Conservation (phyloP, 2,329 filamentous ascomycete species). For the Fusarium torulosum region DNA sequence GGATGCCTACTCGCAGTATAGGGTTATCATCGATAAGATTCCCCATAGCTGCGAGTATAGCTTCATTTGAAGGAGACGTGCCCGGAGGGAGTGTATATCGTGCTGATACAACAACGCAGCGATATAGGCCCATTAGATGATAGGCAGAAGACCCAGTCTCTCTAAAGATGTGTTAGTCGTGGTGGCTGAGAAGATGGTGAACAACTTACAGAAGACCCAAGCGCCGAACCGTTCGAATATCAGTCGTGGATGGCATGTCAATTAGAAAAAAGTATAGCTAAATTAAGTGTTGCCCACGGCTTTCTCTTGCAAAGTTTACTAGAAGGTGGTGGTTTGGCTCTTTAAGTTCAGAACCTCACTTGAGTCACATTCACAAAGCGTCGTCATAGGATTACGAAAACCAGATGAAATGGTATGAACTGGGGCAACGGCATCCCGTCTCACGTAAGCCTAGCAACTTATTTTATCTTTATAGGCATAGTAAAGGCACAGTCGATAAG, state of each 20-base stretch:
- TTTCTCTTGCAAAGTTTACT: not conserved
- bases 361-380: not conserved
- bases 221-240: conserved; percentile 40
- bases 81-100: conserved; percentile 53
- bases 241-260: conserved; percentile 23
- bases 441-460: conserved; percentile 7
- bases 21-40: conserved; percentile 59
- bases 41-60: conserved; percentile 56
- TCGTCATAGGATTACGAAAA: conserved; percentile 5
- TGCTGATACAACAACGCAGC: conserved; percentile 60
- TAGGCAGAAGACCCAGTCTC: conserved; percentile 61
- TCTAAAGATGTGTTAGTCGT: conserved; percentile 47
- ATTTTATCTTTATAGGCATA: not conserved
- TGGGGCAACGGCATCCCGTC: not conserved
- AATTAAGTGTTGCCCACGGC: not conserved
- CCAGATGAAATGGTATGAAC: conserved; percentile 1
- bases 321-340: not conserved
- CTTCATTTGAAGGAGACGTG: conserved; percentile 2
- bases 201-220: conserved; percentile 46
- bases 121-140: conserved; percentile 62
- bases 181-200: not conserved
- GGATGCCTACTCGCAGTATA: conserved; percentile 63
- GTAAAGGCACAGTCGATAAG: conserved; percentile 8
- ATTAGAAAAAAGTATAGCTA: not conserved
- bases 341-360: not conserved